phyloP scores from a whole-genome alignment of 805 yeast species.

The Saccharomycopsis sp. region DNA sequence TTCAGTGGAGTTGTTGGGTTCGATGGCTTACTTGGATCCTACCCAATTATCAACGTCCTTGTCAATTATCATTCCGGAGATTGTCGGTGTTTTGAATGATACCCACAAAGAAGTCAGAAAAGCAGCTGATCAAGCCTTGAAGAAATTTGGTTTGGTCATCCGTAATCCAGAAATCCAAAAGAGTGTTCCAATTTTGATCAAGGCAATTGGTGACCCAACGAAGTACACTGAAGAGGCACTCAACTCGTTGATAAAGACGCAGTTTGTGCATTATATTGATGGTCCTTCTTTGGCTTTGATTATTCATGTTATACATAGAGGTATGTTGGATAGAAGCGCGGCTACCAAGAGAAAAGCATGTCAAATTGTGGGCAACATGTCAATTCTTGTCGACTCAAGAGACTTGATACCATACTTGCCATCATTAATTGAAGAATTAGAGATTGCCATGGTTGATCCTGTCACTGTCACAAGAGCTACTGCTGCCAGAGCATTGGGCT shows the following conservation, averaged over 20 bases:
- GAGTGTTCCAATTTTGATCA: constrained; percentile 77
- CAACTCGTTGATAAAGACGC: constrained; percentile 78
- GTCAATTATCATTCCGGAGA: constrained; percentile 88
- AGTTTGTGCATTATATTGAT: constrained; percentile 94
- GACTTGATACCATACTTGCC: constrained; percentile 81
- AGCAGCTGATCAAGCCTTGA: constrained; percentile 84
- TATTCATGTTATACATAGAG: constrained; percentile 90
- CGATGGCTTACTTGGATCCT: constrained; percentile 97
- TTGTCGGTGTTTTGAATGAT: constrained; percentile 89
- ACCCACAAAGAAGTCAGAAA: constrained; percentile 95
- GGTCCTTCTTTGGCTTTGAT: constrained; percentile 95
- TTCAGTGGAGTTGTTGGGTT: constrained; percentile 89
- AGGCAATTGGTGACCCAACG: constrained; percentile 95
- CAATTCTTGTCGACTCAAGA: constrained; percentile 81
- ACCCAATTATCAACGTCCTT: constrained; percentile 83
- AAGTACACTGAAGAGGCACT: constrained; percentile 80
- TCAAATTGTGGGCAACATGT: constrained; percentile 98
- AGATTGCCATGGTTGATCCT: constrained; percentile 95
- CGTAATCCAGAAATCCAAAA: constrained; percentile 93
- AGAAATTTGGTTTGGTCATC: constrained; percentile 92
- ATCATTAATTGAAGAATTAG: constrained; percentile 70
- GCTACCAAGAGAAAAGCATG: constrained; percentile 87
- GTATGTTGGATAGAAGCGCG: constrained; percentile 93
- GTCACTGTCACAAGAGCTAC: constrained; percentile 96
- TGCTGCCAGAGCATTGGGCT: constrained; percentile 94